Conservation (phyloP, 2,329 filamentous ascomycete species). For the Cytospora chrysosperma region DNA sequence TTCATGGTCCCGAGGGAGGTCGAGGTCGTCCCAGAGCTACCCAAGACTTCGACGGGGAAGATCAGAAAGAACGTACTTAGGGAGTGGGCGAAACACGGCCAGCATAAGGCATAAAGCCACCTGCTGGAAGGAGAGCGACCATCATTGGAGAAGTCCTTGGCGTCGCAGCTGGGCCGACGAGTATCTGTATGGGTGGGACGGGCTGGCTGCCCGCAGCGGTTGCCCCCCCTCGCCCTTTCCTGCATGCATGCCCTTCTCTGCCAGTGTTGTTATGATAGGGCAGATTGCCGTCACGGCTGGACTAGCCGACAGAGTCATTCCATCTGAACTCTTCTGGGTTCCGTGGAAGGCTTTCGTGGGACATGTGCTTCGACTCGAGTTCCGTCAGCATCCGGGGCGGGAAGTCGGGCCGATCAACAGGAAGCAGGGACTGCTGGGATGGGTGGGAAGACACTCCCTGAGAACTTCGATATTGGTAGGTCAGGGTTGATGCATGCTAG, state of each 20-base stretch:
- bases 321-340: background rate
- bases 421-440: background rate
- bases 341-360: background rate
- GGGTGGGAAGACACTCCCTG: slow-evolving; percentile 6
- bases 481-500: background rate
- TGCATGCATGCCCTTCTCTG: background rate
- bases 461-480: background rate
- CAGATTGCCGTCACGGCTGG: background rate
- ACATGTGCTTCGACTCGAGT: background rate
- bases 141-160: no score
- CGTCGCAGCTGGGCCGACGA: background rate
- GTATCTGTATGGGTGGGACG: background rate
- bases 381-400: background rate
- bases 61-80: slow-evolving; percentile 91
- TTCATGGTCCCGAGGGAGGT: slow-evolving; percentile 81
- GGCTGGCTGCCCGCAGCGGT: background rate
- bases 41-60: slow-evolving; percentile 97
- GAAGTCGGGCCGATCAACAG: background rate
- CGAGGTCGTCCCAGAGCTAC: slow-evolving; percentile 81
- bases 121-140: background rate
- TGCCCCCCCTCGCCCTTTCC: no score
- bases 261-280: background rate
- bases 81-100: slow-evolving; percentile 69
- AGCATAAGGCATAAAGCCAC: slow-evolving; percentile 12
- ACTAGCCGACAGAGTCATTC: background rate